Evolutionary conservation across 2,329 filamentous ascomycete species (phyloP), one percentile per base, ranked within the genome.

Genomic region (Alternaria novae-zelandiae): DNA sequence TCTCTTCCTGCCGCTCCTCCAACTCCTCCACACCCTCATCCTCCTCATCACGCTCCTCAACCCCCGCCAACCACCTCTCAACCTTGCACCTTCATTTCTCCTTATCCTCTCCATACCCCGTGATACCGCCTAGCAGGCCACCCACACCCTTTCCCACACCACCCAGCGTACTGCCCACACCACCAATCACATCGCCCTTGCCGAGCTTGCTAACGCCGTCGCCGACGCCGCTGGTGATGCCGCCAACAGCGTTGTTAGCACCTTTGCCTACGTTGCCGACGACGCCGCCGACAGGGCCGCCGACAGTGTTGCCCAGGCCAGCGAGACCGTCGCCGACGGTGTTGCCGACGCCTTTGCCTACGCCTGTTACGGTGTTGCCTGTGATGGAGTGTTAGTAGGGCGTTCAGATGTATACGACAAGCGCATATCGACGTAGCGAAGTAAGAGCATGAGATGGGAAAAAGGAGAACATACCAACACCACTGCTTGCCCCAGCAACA

Each of bases 171-270:
- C 77, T 80, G 7, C 80, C 79, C 7, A 83, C 65, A 3, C 81
- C 81, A 3, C 82, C 82, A 23, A 83, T 71, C 2, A 84, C 70
- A 69, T 84, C 80, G 1, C 82, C 82, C 50, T 79, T 81, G 1
- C 82, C 82, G 2, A 84, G 56, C 65, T 82, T 82, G 3, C 78
- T 79, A 6, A 84, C 80, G 2, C 82, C 82, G n/a, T 82, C 80
- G 5, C 82, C 82, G 3, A 84, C 53, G 4, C 82, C 82, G 5
- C 78, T 74, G 2, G 80, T 81, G 23, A 82, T 74, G 3, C 81
- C 80, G 6, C 73, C 71, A 2, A 83, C 80, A 8, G 81, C 80
- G 62, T 82, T 78, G 4, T 78, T 78, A 5, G 80, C 78, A 3
- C 82, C 77, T 56, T 82, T 82, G 2, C 80, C 81, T 3, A 82